These are phyloP conservation scores for Brassica nigra DNA, from an alignment of 345 rosid genomes.

Conservation along the genomic window DNA sequence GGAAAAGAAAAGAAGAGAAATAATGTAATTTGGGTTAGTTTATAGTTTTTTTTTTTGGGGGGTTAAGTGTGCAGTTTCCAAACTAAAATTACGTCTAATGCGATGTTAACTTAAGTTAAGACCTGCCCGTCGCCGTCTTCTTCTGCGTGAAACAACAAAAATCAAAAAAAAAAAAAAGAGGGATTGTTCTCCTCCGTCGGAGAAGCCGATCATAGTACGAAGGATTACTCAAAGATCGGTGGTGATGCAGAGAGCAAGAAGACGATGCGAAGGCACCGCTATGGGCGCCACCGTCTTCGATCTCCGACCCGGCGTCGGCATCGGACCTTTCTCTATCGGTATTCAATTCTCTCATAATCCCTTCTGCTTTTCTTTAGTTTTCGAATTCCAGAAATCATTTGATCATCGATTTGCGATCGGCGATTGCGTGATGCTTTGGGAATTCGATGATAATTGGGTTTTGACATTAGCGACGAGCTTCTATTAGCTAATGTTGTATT, in stretches of 20 bases:
- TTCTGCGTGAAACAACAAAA: background rate
- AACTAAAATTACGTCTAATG: no score
- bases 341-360: constrained; percentile 23
- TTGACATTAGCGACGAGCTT: no score
- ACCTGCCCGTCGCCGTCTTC: no score
- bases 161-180: background rate
- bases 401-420: constrained; percentile 33
- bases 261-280: constrained; percentile 97
- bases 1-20: no score
- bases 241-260: constrained; percentile 64
- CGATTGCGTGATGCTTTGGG: constrained; percentile 35
- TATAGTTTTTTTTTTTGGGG: no score
- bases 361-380: background rate
- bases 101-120: no score
- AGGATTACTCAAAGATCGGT: constrained; percentile 36
- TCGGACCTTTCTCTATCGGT: constrained; percentile 95
- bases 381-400: background rate
- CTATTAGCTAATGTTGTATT: background rate
- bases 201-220: constrained; percentile 17
- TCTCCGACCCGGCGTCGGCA: constrained; percentile 88
- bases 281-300: constrained; percentile 96
- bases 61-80: no score
- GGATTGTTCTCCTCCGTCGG: background rate
- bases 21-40: no score
- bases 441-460: background rate